These are phyloP conservation scores for Volvox reticuliferus DNA, from an alignment of 139 green algal species.

Conservation along the genomic window DNA sequence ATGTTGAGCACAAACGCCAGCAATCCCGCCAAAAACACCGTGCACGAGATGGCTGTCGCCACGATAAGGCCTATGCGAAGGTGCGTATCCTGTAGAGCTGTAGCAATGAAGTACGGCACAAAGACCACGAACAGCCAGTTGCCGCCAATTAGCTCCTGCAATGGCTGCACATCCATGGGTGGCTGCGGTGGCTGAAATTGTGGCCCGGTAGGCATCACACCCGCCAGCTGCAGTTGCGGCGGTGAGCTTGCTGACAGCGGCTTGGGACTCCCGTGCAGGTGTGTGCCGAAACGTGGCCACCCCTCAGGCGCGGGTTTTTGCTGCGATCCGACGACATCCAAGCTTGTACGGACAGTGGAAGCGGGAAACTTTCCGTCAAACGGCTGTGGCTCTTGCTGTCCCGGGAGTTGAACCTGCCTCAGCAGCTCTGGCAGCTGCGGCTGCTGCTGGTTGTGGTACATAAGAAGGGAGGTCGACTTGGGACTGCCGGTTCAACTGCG, in stretches of 20 bases:
- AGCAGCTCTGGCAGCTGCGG: too few species aligned
- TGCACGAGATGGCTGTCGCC: not conserved
- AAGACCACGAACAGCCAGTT: conserved; percentile 46
- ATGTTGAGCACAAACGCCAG: not conserved
- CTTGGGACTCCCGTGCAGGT: not conserved
- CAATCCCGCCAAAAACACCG: not conserved
- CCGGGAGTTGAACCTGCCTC: too few species aligned
- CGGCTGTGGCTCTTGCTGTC: too few species aligned
- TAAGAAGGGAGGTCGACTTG: too few species aligned
- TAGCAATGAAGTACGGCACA: conserved; percentile 40
- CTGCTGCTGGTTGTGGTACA: too few species aligned
- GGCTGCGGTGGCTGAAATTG: not conserved
- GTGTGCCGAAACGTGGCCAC: not conserved
- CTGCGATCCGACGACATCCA: too few species aligned
- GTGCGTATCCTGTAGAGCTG: conserved; percentile 45
- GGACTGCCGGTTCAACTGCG: too few species aligned
- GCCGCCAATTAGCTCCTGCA: conserved; percentile 19
- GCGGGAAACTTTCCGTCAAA: too few species aligned
- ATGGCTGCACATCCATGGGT: not conserved
- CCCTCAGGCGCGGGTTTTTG: too few species aligned
- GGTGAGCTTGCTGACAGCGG: not conserved
- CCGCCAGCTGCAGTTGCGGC: not conserved
- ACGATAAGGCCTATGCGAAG: conserved; percentile 24
- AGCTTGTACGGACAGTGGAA: too few species aligned
- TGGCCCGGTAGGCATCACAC: not conserved